A percentile compares a stretch with the other conserved stretches of the same genome.
Conservation (phyloP, 208 protist genomes). For the Crithidia thermophila region DNA sequence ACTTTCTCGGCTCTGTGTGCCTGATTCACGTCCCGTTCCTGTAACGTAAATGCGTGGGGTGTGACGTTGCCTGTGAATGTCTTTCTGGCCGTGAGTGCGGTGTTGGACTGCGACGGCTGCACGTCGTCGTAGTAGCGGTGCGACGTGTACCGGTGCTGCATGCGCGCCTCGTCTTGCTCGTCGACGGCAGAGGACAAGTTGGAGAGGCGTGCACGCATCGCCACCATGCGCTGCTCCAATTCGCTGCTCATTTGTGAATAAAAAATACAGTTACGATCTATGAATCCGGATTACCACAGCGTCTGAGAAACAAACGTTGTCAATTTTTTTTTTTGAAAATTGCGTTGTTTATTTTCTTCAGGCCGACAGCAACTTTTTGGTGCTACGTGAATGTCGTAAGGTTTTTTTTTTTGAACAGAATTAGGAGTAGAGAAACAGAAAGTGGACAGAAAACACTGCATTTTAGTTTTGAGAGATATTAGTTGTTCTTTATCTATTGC, state of each 20-base stretch:
- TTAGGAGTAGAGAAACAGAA: too few relatives aligned
- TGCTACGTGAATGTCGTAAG: neutral
- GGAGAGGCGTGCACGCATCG: conserved; percentile 26
- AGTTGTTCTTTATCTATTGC: too few relatives aligned
- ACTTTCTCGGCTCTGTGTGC: too few relatives aligned
- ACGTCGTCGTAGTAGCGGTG: conserved; percentile 24
- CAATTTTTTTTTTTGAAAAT: too few relatives aligned
- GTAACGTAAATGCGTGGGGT: neutral
- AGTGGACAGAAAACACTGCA: too few relatives aligned
- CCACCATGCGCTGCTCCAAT: conserved; percentile 24
- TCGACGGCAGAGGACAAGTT: conserved; percentile 16
- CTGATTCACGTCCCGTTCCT: conserved; percentile 6
- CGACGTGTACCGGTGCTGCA: neutral
- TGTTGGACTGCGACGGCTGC: too few relatives aligned
- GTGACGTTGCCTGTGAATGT: neutral
- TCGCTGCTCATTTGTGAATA: conserved; percentile 4
- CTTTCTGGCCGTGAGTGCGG: too few relatives aligned
- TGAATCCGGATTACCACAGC: too few relatives aligned
- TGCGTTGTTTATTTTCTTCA: too few relatives aligned
- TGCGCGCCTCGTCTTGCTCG: conserved; percentile 3
- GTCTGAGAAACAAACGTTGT: neutral
- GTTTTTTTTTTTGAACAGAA: too few relatives aligned
- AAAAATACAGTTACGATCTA: conserved; percentile 5
- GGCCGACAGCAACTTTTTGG: too few relatives aligned
- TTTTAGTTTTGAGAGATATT: too few relatives aligned